Base-by-base conservation (phyloP, 2,329 filamentous ascomycete genomes). In the Cladosporium sp. region DNA sequence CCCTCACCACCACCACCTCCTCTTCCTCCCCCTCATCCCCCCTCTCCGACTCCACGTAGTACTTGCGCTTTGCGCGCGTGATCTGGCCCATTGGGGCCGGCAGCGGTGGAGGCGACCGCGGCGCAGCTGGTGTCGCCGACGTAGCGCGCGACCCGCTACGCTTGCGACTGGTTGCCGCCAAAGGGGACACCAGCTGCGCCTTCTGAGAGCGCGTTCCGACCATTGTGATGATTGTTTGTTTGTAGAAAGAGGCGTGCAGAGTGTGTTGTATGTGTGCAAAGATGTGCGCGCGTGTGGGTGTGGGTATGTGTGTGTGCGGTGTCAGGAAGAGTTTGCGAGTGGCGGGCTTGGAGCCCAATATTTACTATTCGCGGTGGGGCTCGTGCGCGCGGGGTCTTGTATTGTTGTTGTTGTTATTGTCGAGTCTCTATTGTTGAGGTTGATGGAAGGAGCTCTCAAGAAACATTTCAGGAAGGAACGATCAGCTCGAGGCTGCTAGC, bases 61-160 rank as follows among this genome's bases (percentile, higher is more conserved):
- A 13, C 44, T 48, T 40, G 37, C 37, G 45, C 45, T 40, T 40
- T 11, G 17, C 11, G 29, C 4, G 11, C 15, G 42, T n/a, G 37
- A 18, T 22, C 32, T n/a, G 32, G 1, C 4, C 32, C 3, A 17
- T 17, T 11, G 45, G 18, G 20, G 18, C 7, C 19, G 29, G 18
- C 34, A 24, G 36, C 24, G 34, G 22, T 30, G 22, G 43, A 19
- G 43, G 34, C 34, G 30, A 4, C n/a, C 29, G 30, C 18, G 27
- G 41, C 12, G 12, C 13, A 38, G 43, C 34, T 32, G 22, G 32
- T 19, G 43, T 32, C 19, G 20, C 34, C 17, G 45, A 48, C 36
- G n/a, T 22, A n/a, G 24, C 37, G 45, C 45, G 45, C 45, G 45
- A 48, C 8, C 22, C 45, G 27, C 45, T 48, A 27, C 45, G 34